These are phyloP conservation scores for Alternaria longipes DNA, from an alignment of 2,329 filamentous ascomycete genomes.

Conservation along the genomic window DNA sequence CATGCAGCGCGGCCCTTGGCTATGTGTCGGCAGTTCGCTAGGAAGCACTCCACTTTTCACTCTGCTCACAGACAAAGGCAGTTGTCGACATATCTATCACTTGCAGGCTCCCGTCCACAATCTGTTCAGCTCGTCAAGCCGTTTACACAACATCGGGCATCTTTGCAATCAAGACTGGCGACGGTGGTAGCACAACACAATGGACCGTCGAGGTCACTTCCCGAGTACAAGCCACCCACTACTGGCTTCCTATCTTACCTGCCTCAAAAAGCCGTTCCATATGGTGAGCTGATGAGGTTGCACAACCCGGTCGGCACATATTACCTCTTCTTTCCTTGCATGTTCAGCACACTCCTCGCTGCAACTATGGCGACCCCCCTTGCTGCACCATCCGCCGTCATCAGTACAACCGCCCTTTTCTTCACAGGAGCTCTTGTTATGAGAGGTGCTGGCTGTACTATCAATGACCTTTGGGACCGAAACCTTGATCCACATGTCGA, in stretches of 20 bases:
- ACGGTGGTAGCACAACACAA: constrained; percentile 26
- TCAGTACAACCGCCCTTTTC: constrained; percentile 74
- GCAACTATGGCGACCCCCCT: constrained; percentile 73
- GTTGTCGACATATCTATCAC: neutral
- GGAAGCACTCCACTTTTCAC: neutral
- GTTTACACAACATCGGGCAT: neutral
- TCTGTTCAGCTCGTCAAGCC: constrained; percentile 18
- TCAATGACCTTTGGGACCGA: constrained; percentile 91
- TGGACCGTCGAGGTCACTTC: constrained; percentile 21
- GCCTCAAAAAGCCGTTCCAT: constrained; percentile 76
- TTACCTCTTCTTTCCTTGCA: constrained; percentile 85
- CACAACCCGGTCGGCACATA: constrained; percentile 84
- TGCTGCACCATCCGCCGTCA: constrained; percentile 66
- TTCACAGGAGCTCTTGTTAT: constrained; percentile 81
- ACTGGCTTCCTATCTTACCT: constrained; percentile 75
- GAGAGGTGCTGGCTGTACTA: constrained; percentile 86
- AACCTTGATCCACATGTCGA: constrained; percentile 83
- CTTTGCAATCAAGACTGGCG: constrained; percentile 20
- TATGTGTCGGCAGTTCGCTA: neutral
- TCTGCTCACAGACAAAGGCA: neutral
- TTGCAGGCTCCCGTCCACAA: constrained; percentile 8
- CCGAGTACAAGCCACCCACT: constrained; percentile 71
- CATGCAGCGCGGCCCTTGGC: neutral
- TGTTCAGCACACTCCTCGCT: constrained; percentile 84
- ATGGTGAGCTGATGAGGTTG: constrained; percentile 81